A percentile compares a stretch with the other conserved stretches of the same genome.
phyloP scores from a whole-genome alignment of 2,329 filamentous ascomycete genomes.

The Cryphonectria naterciae region DNA sequence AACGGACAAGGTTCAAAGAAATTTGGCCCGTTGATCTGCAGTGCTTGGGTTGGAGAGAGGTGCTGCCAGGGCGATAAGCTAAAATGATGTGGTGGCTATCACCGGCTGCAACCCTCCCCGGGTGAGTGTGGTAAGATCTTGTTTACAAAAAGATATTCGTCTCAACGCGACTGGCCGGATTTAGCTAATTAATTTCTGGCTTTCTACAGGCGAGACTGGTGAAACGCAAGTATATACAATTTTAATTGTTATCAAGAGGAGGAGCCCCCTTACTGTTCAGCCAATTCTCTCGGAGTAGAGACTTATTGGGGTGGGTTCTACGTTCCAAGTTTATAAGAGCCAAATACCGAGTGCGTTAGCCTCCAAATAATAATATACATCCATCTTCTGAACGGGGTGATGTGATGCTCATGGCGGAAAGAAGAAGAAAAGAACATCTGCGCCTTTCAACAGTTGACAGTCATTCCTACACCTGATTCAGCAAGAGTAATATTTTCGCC shows the following conservation, averaged over 20 bases:
- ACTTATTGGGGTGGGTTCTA: neutral
- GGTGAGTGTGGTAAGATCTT: neutral
- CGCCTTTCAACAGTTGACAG: neutral
- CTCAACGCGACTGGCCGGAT: slow-evolving; percentile 13
- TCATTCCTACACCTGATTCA: neutral
- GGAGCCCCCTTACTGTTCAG: neutral
- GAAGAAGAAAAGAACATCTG: too few relatives aligned
- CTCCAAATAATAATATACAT: neutral
- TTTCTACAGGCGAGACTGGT: neutral
- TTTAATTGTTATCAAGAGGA: neutral
- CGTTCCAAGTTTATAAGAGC: neutral
- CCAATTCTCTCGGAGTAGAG: neutral
- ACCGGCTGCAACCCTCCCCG: slow-evolving; percentile 9
- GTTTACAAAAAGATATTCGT: slow-evolving; percentile 2
- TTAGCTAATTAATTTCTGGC: neutral
- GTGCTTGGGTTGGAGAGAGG: neutral
- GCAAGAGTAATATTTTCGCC: neutral
- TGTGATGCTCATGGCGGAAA: neutral
- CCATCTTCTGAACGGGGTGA: neutral
- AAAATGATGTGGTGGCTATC: slow-evolving; percentile 7
- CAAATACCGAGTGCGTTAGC: neutral
- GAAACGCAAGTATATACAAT: neutral
- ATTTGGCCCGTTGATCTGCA: slow-evolving; percentile 16
- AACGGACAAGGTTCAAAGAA: slow-evolving; percentile 9
- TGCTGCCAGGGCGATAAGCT: slow-evolving; percentile 4